These are phyloP conservation scores for Xylaria sp. DNA, from an alignment of 2,329 filamentous ascomycete species.

Conservation along the genomic window DNA sequence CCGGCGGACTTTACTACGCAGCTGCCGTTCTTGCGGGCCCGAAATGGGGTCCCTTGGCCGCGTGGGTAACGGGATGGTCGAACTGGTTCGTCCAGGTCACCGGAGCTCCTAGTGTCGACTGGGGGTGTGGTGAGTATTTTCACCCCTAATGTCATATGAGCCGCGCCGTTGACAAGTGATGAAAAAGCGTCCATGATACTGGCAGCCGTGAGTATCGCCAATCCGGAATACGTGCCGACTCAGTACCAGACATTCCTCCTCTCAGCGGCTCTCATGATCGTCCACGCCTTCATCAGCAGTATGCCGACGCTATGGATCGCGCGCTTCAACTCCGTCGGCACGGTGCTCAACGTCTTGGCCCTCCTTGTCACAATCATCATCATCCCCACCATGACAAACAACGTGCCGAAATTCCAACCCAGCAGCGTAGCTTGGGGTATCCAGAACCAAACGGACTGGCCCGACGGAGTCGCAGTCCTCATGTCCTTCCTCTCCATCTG, in stretches of 20 bases:
- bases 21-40: conserved; percentile 59
- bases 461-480: conserved; percentile 60
- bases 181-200: conserved; percentile 59
- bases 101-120: conserved; percentile 31
- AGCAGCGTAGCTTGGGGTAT: conserved; percentile 58
- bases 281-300: conserved; percentile 62
- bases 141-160: not conserved
- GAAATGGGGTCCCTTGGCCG: conserved; percentile 31
- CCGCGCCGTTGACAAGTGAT: conserved; percentile 2
- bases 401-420: conserved; percentile 43
- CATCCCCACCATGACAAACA: conserved; percentile 55
- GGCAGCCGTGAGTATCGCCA: conserved; percentile 61
- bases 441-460: conserved; percentile 61
- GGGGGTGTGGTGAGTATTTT: conserved; percentile 29
- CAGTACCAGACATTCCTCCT: conserved; percentile 65
- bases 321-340: conserved; percentile 63
- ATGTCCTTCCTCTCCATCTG: conserved; percentile 55
- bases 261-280: conserved; percentile 60
- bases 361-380: conserved; percentile 62
- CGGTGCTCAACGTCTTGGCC: conserved; percentile 64
- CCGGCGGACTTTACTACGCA: conserved; percentile 69
- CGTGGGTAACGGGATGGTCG: conserved; percentile 33
- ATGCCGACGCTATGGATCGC: conserved; percentile 68
- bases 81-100: conserved; percentile 34
- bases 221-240: conserved; percentile 59